A percentile compares a stretch with the other conserved stretches of the same genome.
These are phyloP conservation scores for Talaromyces sp. DNA, from an alignment of 2,329 filamentous ascomycete genomes.

Conservation along the genomic window DNA sequence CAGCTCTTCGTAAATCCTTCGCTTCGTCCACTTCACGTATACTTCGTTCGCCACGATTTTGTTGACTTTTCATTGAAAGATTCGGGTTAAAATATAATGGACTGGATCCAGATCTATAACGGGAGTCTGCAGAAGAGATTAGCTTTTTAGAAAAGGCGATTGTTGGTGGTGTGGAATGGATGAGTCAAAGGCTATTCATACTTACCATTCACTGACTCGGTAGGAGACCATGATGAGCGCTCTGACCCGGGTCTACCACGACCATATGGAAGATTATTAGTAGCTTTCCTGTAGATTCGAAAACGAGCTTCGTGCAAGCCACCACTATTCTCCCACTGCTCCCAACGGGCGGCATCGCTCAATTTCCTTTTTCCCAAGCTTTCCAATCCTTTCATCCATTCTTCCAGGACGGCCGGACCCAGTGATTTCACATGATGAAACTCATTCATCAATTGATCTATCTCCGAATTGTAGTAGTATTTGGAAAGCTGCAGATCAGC, in stretches of 20 bases:
- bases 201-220: not conserved
- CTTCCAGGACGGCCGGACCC: slow-evolving; percentile 65
- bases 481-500: slow-evolving; percentile 57
- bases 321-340: slow-evolving; percentile 62
- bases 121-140: not conserved
- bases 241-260: not conserved
- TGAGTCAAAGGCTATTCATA: not conserved
- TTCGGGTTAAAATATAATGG: not conserved
- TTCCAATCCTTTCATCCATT: slow-evolving; percentile 75
- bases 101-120: not conserved
- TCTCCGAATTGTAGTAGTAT: slow-evolving; percentile 61
- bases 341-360: slow-evolving; percentile 66
- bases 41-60: slow-evolving; percentile 47
- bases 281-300: not conserved
- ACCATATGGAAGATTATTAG: not conserved
- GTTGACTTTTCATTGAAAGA: slow-evolving; percentile 11
- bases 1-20: slow-evolving; percentile 61
- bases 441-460: slow-evolving; percentile 60
- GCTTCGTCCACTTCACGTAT: slow-evolving; percentile 61
- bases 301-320: slow-evolving; percentile 23
- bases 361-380: slow-evolving; percentile 59
- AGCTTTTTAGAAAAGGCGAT: not conserved
- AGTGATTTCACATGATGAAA: slow-evolving; percentile 62
- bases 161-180: not conserved
- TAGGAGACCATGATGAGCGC: not conserved